Evolutionary conservation across 2,329 filamentous ascomycete genomes (phyloP).

Genomic region (Alternaria atra): DNA sequence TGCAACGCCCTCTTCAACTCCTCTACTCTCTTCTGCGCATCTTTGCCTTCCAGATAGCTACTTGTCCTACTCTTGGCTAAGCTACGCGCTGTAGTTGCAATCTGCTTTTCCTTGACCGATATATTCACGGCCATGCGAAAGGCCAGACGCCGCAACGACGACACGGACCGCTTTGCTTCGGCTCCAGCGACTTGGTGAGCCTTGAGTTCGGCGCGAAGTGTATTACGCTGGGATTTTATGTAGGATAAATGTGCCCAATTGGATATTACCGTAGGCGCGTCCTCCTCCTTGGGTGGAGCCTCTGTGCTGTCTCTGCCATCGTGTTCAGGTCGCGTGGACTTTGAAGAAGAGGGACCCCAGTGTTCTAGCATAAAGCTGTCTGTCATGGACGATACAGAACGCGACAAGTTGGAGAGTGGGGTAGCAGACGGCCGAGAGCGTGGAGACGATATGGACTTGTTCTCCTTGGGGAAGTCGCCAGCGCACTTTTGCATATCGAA

Average conservation of each 20-base stretch:
- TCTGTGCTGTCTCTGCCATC: constrained; percentile 23
- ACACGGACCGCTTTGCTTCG: constrained; percentile 47
- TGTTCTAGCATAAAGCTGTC: constrained; percentile 48
- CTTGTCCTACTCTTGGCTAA: constrained; percentile 44
- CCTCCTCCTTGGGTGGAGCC: constrained; percentile 28
- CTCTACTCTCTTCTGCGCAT: constrained; percentile 47
- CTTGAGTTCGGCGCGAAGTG: constrained; percentile 44
- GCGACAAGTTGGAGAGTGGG: constrained; percentile 37
- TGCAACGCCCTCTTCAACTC: constrained; percentile 41
- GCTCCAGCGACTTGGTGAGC: constrained; percentile 44
- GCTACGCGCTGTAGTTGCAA: constrained; percentile 44
- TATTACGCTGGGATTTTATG: constrained; percentile 48
- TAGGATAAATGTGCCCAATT: constrained; percentile 50
- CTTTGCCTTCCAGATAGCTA: constrained; percentile 42
- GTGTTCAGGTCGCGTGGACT: constrained; percentile 17
- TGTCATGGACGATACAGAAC: constrained; percentile 46
- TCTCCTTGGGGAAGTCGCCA: constrained; percentile 24
- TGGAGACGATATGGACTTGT: constrained; percentile 28
- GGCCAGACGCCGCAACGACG: constrained; percentile 47
- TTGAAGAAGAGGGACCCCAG: constrained; percentile 25
- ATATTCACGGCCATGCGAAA: constrained; percentile 52
- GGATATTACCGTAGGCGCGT: constrained; percentile 40
- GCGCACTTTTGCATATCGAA: constrained; percentile 19
- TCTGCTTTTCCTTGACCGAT: constrained; percentile 51
- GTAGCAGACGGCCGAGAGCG: constrained; percentile 30